Percentiles rank a stretch among this genome's conserved stretches.
phyloP scores from a whole-genome alignment of 257 asterid species.

The Echium plantagineum region DNA sequence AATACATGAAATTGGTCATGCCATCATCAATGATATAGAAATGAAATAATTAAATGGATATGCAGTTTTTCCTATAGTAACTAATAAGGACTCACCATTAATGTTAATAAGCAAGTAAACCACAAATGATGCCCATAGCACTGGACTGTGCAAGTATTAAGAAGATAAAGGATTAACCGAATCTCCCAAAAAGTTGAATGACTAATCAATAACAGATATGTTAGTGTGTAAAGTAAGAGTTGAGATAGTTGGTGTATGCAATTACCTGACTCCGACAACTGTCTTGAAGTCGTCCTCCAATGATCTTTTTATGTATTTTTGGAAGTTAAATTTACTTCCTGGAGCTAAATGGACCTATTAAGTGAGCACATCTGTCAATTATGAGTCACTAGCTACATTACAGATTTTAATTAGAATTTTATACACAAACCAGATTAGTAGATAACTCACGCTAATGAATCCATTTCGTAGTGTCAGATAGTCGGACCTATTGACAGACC shows the following conservation, averaged over 20 bases:
- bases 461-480: conserved; percentile 89
- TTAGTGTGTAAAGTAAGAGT: neutral
- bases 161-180: neutral
- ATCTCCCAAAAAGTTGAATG: conserved; percentile 1
- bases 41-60: neutral
- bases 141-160: conserved; percentile 47
- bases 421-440: neutral
- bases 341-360: conserved; percentile 86
- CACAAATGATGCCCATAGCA: conserved; percentile 82
- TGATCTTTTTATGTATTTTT: conserved; percentile 82
- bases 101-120: conserved; percentile 80
- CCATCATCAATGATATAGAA: neutral
- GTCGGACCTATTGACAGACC: conserved; percentile 78
- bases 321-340: conserved; percentile 92
- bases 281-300: conserved; percentile 85
- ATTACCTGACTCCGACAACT: conserved; percentile 89
- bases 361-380: neutral
- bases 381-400: neutral
- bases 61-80: neutral
- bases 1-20: neutral
- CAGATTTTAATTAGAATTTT: neutral
- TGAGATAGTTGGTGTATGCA: neutral
- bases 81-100: conserved; percentile 33
- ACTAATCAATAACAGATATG: neutral
- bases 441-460: conserved; percentile 59